Conservation (phyloP, 768 basidiomycete species). For the Crepidotus variabilis region DNA sequence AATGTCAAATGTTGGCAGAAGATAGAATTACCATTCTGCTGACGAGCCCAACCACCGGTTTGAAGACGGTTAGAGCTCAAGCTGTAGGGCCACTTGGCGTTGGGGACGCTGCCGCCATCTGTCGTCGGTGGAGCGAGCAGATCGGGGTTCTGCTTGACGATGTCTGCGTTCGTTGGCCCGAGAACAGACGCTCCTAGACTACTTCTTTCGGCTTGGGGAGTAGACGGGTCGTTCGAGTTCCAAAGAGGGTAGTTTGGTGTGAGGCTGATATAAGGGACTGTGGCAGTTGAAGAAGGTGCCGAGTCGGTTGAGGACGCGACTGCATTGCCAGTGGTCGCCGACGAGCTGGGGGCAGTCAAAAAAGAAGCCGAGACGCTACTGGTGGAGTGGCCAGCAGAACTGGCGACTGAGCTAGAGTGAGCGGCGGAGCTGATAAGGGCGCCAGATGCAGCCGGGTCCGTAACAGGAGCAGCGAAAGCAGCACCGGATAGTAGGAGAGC, state of each 20-base stretch:
- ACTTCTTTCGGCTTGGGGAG: slow-evolving; percentile 43
- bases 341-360: slow-evolving; percentile 6
- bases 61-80: slow-evolving; percentile 57
- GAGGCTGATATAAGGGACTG: slow-evolving; percentile 19
- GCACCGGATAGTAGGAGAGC: slow-evolving; percentile 29
- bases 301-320: slow-evolving; percentile 11
- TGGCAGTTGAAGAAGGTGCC: slow-evolving; percentile 37
- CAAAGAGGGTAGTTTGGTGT: slow-evolving; percentile 19
- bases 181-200: slow-evolving; percentile 43
- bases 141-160: slow-evolving; percentile 47
- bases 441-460: slow-evolving; percentile 8
- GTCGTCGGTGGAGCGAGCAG: slow-evolving; percentile 58
- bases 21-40: slow-evolving; percentile 47
- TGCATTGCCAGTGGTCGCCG: slow-evolving; percentile 12
- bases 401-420: slow-evolving; percentile 12
- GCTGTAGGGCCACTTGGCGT: slow-evolving; percentile 63
- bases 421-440: slow-evolving; percentile 9
- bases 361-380: too few relatives aligned
- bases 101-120: slow-evolving; percentile 48
- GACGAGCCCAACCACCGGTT: slow-evolving; percentile 64
- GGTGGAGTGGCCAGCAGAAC: slow-evolving; percentile 8
- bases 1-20: too few relatives aligned
- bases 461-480: slow-evolving; percentile 23
- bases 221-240: slow-evolving; percentile 24
- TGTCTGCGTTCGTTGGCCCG: slow-evolving; percentile 45